These are phyloP conservation scores for Opeltia flavorubescens DNA, from an alignment of 495 filamentous ascomycete genomes.

Conservation along the genomic window DNA sequence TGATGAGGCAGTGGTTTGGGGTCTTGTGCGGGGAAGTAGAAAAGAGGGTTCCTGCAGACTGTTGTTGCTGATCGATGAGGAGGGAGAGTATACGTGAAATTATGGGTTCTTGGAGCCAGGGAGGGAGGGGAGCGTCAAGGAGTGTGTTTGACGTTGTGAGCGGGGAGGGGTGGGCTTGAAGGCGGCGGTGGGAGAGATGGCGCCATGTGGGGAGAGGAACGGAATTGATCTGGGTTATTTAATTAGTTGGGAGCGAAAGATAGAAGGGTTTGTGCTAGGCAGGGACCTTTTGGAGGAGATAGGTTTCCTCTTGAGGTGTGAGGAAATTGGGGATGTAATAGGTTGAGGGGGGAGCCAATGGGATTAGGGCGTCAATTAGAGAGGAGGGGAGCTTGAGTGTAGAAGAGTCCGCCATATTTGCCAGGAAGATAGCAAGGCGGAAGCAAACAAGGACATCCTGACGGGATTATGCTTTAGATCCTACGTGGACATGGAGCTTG, in stretches of 20 bases:
- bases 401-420: no score
- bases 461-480: no score
- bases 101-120: slow-evolving; percentile 61
- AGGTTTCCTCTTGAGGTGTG: slow-evolving; percentile 54
- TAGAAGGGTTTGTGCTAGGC: background rate
- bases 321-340: slow-evolving; percentile 91
- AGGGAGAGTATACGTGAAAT: slow-evolving; percentile 48
- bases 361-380: slow-evolving; percentile 40
- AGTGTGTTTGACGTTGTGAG: slow-evolving; percentile 59
- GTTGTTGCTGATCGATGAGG: slow-evolving; percentile 19
- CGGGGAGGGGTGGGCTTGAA: slow-evolving; percentile 80
- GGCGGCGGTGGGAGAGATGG: slow-evolving; percentile 65
- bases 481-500: background rate
- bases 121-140: slow-evolving; percentile 58
- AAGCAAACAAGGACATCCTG: no score
- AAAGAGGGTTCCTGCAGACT: slow-evolving; percentile 39
- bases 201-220: slow-evolving; percentile 75
- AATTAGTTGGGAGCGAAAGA: background rate
- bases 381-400: background rate
- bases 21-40: slow-evolving; percentile 49
- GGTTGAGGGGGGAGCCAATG: slow-evolving; percentile 45
- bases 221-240: slow-evolving; percentile 23
- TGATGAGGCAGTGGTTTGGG: slow-evolving; percentile 88
- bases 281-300: slow-evolving; percentile 52
- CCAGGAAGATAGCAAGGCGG: no score